A percentile compares a stretch with the other conserved stretches of the same genome.
These are phyloP conservation scores for Zymoseptoria crescenta DNA, from an alignment of 2,329 filamentous ascomycete species.

Conservation along the genomic window DNA sequence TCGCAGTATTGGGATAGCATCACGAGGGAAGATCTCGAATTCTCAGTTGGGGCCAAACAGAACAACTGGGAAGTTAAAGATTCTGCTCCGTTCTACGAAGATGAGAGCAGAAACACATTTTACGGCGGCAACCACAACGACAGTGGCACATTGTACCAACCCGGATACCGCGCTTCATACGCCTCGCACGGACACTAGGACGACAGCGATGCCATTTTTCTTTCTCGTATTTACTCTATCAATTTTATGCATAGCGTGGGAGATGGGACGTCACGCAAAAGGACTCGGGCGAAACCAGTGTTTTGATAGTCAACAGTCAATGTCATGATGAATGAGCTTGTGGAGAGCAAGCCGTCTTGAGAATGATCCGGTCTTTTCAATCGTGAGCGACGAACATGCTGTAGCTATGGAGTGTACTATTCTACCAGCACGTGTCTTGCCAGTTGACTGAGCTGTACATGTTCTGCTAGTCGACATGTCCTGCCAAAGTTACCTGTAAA, in stretches of 20 bases:
- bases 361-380: too few relatives aligned
- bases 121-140: constrained; percentile 59
- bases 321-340: constrained; percentile 7
- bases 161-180: constrained; percentile 15
- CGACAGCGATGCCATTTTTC: neutral
- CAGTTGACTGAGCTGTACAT: neutral
- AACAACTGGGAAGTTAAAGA: constrained; percentile 99
- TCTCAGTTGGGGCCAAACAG: constrained; percentile 88
- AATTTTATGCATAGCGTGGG: constrained; percentile 10
- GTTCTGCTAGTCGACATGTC: neutral
- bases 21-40: constrained; percentile 95
- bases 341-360: too few relatives aligned
- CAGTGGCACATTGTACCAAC: constrained; percentile 37
- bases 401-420: too few relatives aligned
- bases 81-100: constrained; percentile 65
- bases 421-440: too few relatives aligned
- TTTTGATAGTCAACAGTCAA: constrained; percentile 7
- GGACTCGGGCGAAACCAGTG: neutral
- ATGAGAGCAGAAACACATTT: constrained; percentile 65
- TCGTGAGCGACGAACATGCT: too few relatives aligned
- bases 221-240: neutral
- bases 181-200: constrained; percentile 13
- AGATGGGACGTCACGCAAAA: neutral
- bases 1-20: constrained; percentile 96
- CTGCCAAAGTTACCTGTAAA: too few relatives aligned